phyloP scores from a whole-genome alignment of 352 stramenopile species.

The Phytophthora ramorum region DNA sequence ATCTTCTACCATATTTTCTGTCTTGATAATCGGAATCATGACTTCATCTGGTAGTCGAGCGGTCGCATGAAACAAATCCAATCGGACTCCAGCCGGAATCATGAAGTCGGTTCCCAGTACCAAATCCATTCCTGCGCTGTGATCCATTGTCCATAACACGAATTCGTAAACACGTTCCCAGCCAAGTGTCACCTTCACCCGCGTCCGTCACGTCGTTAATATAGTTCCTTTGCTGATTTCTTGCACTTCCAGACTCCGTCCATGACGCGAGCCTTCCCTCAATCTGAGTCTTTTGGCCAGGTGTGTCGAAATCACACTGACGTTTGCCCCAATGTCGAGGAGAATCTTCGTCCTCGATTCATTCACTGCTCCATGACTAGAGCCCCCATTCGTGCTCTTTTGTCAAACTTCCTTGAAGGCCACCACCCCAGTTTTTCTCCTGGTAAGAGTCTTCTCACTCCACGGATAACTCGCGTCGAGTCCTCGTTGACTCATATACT shows the following conservation, averaged over 20 bases:
- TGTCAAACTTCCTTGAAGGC: neutral
- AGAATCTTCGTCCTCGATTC: neutral
- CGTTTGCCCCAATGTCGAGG: neutral
- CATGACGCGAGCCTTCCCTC: neutral
- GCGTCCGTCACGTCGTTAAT: neutral
- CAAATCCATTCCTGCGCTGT: constrained; percentile 3
- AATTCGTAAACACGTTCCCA: constrained; percentile 12
- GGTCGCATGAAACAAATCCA: constrained; percentile 3
- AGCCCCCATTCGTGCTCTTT: neutral
- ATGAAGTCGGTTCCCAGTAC: constrained; percentile 9
- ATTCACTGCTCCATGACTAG: neutral
- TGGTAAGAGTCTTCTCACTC: neutral
- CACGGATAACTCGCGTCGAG: neutral
- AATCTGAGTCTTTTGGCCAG: neutral
- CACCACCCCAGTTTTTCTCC: constrained; percentile 2
- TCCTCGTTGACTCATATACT: neutral
- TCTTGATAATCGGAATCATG: constrained; percentile 6
- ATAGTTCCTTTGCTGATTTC: neutral
- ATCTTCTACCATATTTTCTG: neutral
- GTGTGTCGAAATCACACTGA: neutral
- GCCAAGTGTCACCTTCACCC: constrained; percentile 1
- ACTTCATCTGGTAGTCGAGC: constrained; percentile 1
- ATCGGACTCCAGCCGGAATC: constrained; percentile 4
- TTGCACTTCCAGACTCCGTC: neutral
- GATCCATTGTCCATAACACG: constrained; percentile 7